These are phyloP conservation scores for Aspergillus texensis DNA, from an alignment of 2,329 filamentous ascomycete genomes.

Conservation along the genomic window DNA sequence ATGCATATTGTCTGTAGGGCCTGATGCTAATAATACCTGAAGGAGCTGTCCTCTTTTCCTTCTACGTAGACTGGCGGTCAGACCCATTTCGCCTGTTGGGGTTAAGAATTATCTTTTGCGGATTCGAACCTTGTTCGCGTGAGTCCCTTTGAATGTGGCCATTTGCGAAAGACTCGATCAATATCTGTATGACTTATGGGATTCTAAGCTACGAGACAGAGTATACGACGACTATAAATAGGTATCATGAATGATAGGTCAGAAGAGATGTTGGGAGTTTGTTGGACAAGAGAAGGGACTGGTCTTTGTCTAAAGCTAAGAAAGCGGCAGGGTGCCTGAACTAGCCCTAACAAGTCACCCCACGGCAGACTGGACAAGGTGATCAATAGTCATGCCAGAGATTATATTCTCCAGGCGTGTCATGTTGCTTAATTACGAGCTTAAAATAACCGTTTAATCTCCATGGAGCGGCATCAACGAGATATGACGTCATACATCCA, in stretches of 20 bases:
- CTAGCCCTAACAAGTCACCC: neutral
- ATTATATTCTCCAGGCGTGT: neutral
- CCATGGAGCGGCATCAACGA: neutral
- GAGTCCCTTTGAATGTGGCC: too few species aligned
- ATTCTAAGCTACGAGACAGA: neutral
- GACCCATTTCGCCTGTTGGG: neutral
- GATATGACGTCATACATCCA: neutral
- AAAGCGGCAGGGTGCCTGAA: neutral
- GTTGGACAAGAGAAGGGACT: neutral
- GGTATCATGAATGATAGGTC: neutral
- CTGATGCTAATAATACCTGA: neutral
- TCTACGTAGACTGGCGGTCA: neutral
- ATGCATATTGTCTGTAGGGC: neutral
- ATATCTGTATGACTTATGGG: neutral
- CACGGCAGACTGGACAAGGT: neutral
- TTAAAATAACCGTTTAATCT: neutral
- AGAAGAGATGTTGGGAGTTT: neutral
- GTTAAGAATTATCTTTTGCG: neutral
- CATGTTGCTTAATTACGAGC: neutral
- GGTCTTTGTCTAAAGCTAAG: neutral
- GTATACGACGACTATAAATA: neutral
- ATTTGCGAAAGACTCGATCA: neutral
- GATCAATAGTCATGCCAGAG: neutral
- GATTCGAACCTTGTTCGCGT: neutral
- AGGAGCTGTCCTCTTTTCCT: too few species aligned